Evolutionary conservation across 352 stramenopile species (phyloP).

Genomic region (Hyaloperonospora brassicae): DNA sequence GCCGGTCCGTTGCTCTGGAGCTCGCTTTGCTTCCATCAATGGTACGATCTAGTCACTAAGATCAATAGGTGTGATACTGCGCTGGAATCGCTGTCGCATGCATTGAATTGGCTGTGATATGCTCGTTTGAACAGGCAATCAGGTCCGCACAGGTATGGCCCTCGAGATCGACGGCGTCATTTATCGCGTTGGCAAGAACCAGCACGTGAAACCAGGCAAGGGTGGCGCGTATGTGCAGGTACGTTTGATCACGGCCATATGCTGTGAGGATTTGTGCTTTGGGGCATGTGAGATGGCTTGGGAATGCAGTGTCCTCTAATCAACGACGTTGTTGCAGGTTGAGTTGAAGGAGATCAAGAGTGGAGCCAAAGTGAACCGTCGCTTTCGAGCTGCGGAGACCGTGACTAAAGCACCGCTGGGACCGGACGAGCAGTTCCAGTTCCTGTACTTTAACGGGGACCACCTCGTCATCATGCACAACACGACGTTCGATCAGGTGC

Average conservation of each 20-base stretch:
- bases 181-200: constrained; percentile 77
- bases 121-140: constrained; percentile 45
- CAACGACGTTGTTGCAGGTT: constrained; percentile 27
- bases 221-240: constrained; percentile 76
- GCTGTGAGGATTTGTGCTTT: neutral
- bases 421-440: constrained; percentile 71
- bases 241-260: constrained; percentile 1
- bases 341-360: constrained; percentile 86
- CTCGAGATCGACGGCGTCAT: constrained; percentile 78
- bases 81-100: neutral
- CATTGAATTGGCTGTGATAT: constrained; percentile 6
- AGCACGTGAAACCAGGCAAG: constrained; percentile 82
- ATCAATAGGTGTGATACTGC: neutral
- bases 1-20: constrained; percentile 22
- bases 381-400: constrained; percentile 73
- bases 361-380: constrained; percentile 72
- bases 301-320: neutral
- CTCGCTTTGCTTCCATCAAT: constrained; percentile 63
- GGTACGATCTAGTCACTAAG: constrained; percentile 18
- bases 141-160: constrained; percentile 73
- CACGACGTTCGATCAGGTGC: constrained; percentile 71
- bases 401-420: constrained; percentile 72
- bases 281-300: constrained; percentile 1
- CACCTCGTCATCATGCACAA: constrained; percentile 84
- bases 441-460: constrained; percentile 69